Base-by-base conservation (phyloP, 2,329 filamentous ascomycete genomes). In the Colletotrichum neosansevieriae region DNA sequence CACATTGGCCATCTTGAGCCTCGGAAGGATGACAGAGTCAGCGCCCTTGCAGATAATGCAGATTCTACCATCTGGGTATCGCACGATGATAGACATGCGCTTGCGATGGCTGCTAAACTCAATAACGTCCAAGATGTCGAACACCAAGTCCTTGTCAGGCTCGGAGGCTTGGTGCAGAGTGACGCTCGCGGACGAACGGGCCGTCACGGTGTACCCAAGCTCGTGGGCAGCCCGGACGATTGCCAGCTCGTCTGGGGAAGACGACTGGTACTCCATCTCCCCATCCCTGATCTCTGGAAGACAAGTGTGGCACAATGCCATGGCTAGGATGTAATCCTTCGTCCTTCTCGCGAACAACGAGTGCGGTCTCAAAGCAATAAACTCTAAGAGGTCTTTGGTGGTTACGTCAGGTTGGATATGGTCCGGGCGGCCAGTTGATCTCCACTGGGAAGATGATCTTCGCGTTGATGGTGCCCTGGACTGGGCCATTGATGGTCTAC, bases 31-130 rank as follows among this genome's bases (percentile, higher is more conserved):
- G 6, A 90, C 88, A 0, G 92, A 95, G 77, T 98, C 94, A 3
- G 94, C 94, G 6, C 94, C 94, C 78, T 98, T 98, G 81, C 92
- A 96, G 71, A 97, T 90, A 2, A 98, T 82, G 74, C 91, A 94
- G 57, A 97, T 90, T 13, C 91, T 89, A 2, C 91, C 89, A 74
- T 97, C 92, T 0, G 94, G 94, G 76, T 93, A 94, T n/a, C 92
- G 90, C 2, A 97, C 88, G 29, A 97, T 81, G 47, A 97, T 89
- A 0, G 94, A 95, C 94, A 98, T 97, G 45, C 94, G 87, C 80
- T 97, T 97, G 24, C 94, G 87, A 70, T 91, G 89, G 79, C 93
- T 97, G 69, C 92, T 96, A 74, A 98, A 98, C 75, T 97, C 94
- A 67, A 98, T 93, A 4, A 97, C 86, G 74, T 97, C 93, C 36